Conservation (phyloP, 768 basidiomycete species). For the Dentipellis fragilis region DNA sequence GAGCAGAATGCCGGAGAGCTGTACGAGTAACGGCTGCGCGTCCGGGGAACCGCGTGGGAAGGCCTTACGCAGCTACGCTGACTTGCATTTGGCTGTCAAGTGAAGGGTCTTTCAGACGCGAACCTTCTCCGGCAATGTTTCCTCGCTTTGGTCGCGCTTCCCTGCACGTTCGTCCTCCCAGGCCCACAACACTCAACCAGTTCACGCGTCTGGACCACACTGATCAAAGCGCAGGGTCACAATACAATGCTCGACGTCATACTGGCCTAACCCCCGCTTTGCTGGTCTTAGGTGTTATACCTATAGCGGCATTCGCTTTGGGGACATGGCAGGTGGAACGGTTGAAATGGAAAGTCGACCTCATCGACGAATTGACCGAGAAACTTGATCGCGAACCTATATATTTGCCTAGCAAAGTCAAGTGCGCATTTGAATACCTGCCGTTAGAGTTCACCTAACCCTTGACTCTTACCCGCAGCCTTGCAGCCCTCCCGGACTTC, state of each 20-base stretch:
- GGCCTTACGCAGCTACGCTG: not conserved
- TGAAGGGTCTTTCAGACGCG: not conserved
- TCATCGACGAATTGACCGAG: slow-evolving; percentile 90
- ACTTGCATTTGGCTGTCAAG: not conserved
- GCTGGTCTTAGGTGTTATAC: slow-evolving; percentile 73
- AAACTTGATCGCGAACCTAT: slow-evolving; percentile 78
- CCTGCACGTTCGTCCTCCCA: not conserved
- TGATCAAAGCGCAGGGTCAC: not conserved
- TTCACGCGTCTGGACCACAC: slow-evolving; percentile 7
- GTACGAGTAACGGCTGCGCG: not conserved
- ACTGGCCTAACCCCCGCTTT: slow-evolving; percentile 62
- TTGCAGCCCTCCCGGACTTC: slow-evolving; percentile 79
- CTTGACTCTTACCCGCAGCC: slow-evolving; percentile 25
- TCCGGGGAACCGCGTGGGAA: not conserved
- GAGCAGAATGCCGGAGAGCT: not conserved
- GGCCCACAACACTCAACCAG: not conserved
- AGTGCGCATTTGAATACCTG: slow-evolving; percentile 39
- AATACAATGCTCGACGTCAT: slow-evolving; percentile 48
- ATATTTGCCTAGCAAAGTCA: slow-evolving; percentile 70
- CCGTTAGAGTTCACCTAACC: not conserved
- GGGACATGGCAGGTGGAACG: slow-evolving; percentile 93
- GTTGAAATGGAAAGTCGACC: slow-evolving; percentile 86
- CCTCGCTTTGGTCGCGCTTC: no score
- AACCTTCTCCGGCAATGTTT: no score
- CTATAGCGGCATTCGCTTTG: slow-evolving; percentile 81